Evolutionary conservation across 1,284 basidiomycete species (phyloP), one percentile per base, ranked within the genome.

Genomic region (Xerocomus minutiporus): DNA sequence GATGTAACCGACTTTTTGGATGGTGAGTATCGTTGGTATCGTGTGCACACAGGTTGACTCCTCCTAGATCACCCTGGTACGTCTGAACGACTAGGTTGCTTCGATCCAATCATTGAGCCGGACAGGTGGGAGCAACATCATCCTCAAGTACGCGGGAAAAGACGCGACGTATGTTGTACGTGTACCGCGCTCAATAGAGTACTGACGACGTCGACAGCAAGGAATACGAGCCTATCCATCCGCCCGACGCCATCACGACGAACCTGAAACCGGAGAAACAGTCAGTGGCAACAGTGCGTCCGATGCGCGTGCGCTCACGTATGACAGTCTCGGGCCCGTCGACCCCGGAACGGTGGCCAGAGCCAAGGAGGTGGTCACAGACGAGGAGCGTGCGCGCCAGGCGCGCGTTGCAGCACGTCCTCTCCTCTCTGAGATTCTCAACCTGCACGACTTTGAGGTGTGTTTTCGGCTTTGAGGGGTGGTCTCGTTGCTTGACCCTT

Each of bases 391-490:
- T 61, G 78, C 72, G 1, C 79, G 85, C 12, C 75, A 76, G 57
- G 73, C 75, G 39, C 79, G 80, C 2, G 58, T 83, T 20, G 70
- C 73, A 12, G 73, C 77, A 46, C 76, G 83, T 51, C 93, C 93
- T 0, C 73, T 81, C 2, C 74, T 97, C 23, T 79, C 80, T 47
- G 84, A 91, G 69, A 87, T 93, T 50, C 76, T 96, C 34, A 93
- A 88, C 61, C 72, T 97, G 60, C 91, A 94, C 69, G 93, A 97
- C 69, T 95, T 97, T 59, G 93, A 96, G 75, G 85, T 85, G 50
- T n/a, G 11, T 12, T 20, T 40, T 46, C 17, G 25, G 12, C 15
- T 35, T 48, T 2, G 26, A 15, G 11, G 31, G 25, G 13, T n/a
- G 29, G 12, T 1, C n/a, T 34, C 44, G 8, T 32, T 51, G 42